phyloP scores from a whole-genome alignment of 164 flowering plant genomes.

The Magnolia kwangsiensis region DNA sequence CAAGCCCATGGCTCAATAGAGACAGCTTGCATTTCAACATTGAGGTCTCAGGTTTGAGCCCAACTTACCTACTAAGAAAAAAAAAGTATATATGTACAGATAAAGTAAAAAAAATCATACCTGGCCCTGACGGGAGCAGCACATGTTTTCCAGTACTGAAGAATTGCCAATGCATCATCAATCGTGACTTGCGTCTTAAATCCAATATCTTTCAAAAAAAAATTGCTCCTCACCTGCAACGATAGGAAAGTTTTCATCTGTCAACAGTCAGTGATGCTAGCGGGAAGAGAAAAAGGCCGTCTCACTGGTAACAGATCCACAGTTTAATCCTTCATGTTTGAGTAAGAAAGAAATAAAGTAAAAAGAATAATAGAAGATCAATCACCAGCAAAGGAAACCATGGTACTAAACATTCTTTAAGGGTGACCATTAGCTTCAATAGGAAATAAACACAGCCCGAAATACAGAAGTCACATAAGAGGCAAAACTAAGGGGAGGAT shows the following conservation, averaged over 20 bases:
- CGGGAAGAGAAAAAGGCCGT: background rate
- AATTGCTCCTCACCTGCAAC: constrained; percentile 58
- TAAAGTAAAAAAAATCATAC: constrained; percentile 27
- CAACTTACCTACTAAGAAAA: background rate
- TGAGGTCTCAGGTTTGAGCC: background rate
- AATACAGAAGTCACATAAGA: constrained; percentile 1
- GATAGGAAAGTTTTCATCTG: constrained; percentile 9
- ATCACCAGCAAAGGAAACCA: background rate
- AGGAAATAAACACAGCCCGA: background rate
- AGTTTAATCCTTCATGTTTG: no score
- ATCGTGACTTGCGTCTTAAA: constrained; percentile 69
- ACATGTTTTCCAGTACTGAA: constrained; percentile 49
- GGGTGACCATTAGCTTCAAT: background rate
- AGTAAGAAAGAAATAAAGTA: background rate
- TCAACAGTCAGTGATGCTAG: background rate
- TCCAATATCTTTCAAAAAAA: constrained; percentile 53
- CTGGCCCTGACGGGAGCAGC: constrained; percentile 60
- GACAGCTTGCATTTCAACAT: no score
- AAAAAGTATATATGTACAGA: background rate
- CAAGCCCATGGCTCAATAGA: no score
- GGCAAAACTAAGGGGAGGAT: constrained; percentile 13
- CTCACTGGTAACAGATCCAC: background rate
- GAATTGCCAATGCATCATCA: constrained; percentile 50
- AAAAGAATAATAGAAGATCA: background rate
- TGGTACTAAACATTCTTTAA: background rate